Base-by-base conservation (phyloP, 306 rosid genomes). In the Lathyrus sativus region DNA sequence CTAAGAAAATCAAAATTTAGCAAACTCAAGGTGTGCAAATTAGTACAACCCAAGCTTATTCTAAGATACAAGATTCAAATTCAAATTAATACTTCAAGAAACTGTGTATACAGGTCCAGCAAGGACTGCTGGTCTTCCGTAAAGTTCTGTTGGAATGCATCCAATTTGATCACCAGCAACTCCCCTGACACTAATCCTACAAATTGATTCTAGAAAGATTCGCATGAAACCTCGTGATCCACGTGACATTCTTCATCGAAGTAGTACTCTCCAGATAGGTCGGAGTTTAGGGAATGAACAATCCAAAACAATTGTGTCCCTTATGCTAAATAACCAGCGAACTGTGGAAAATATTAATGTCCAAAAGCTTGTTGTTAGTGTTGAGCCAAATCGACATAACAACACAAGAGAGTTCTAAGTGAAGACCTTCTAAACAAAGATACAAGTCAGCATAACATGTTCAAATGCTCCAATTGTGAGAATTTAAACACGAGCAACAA, bases 171-270 rank as follows among this genome's bases (percentile, higher is more conserved):
- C 88, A 60, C 86, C 74, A 65, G 53, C 77, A 49, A 65, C 85
- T 70, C 54, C 82, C 10, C 70, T 73, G 84, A 26, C 64, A 29
- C 91, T 80, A 78, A 63, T 56, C 72, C 62, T 64, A 29, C 91
- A 79, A 59, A 95, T 82, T 31, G 92, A 87, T 38, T 38, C 77
- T 7, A 87, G 86, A 43, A 93, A 85, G 78, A 75, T 90, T 76
- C 95, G 96, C 70, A 93, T 93, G 99, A 93, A 93, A 82, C 99
- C 89, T 8, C 93, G 99, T 10, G 99, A 93, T 69, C 99, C 99
- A 53, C 92, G 99, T n/a, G 95, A 96, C 31, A 56, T 85, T 71
- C 96, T 93, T 64, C 99, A 85, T 51, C 79, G 79, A 51, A 80
- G 58, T 81, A 81, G 59, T 68, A 44, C 83, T 60, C 79, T 82